phyloP scores from a whole-genome alignment of 768 basidiomycete species.

The Termitomyces sp. region DNA sequence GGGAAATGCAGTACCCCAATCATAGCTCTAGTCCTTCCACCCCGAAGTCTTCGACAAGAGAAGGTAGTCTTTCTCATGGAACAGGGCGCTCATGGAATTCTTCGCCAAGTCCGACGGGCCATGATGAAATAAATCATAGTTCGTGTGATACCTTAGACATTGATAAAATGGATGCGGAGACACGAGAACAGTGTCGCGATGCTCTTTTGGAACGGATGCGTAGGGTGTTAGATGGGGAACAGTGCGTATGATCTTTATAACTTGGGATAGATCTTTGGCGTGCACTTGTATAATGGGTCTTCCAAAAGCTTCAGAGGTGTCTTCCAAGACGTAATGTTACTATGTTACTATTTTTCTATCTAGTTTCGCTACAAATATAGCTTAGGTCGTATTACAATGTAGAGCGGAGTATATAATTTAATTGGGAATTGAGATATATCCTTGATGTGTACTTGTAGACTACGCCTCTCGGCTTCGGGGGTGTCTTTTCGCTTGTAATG shows the following conservation, averaged over 20 bases:
- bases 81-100: neutral
- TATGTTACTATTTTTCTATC: neutral
- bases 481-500: no score
- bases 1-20: neutral
- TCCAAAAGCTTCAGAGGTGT: neutral
- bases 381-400: no score
- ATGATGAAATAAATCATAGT: neutral
- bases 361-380: no score
- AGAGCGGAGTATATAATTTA: no score
- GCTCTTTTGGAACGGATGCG: constrained; percentile 6
- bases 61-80: neutral
- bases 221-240: constrained; percentile 7
- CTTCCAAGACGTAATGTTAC: neutral
- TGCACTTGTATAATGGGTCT: neutral
- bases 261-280: no score
- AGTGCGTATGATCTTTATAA: neutral
- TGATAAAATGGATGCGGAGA: constrained; percentile 1
- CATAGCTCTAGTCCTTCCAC: neutral
- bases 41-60: neutral
- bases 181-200: constrained; percentile 3
- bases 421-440: no score
- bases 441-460: no score
- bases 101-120: neutral
- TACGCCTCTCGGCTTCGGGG: no score
- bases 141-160: neutral